Evolutionary conservation across 257 asterid genomes (phyloP), one percentile per base, ranked within the genome.

Genomic region (Oldenlandia corymbosa): DNA sequence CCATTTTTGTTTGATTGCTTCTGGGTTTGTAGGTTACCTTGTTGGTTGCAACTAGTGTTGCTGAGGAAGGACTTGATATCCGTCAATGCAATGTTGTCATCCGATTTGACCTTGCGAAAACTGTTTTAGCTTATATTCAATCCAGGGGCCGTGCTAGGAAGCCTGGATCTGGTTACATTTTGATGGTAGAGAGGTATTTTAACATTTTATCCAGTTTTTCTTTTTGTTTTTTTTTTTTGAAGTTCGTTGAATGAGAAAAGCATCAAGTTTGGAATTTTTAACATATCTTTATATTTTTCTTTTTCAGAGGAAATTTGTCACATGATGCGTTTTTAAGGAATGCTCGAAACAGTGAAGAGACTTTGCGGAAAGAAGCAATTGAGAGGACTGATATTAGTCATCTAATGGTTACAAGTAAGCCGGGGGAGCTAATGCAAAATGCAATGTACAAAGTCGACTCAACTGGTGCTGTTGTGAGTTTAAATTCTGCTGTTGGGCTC

Each of bases 1-100:
- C 30, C 67, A n/a, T 53, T 34, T 46, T 56, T 42, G 58, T 34
- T 61, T 26, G 32, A 39, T 70, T 51, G 50, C 32, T 57, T 70
- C 62, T 77, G 49, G n/a, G 62, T 72, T 48, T 71, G 36, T 80
- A 93, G 99, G 95, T 93, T 57, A 87, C 96, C 42, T 89, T 93
- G 73, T 82, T 93, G 79, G 99, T 93, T 46, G 99, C 99, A 59
- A 93, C 99, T 64, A 93, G 99, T 79, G 99, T 93, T 73, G 99
- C 99, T 60, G 99, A 93, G 86, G 99, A 93, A 85, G 99, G 97
- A 32, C 97, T 93, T 71, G 99, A 93, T 82, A 93, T 93, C 68
- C 85, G 97, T 65, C 99, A 93, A 74, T 93, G 99, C 83, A 93
- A 93, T 72, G 99, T 93, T 77, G 99, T 93, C 73, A 90, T 93